A percentile compares a stretch with the other conserved stretches of the same genome.
Conservation (phyloP, 495 filamentous ascomycete genomes). For the Bombardia bombarda region DNA sequence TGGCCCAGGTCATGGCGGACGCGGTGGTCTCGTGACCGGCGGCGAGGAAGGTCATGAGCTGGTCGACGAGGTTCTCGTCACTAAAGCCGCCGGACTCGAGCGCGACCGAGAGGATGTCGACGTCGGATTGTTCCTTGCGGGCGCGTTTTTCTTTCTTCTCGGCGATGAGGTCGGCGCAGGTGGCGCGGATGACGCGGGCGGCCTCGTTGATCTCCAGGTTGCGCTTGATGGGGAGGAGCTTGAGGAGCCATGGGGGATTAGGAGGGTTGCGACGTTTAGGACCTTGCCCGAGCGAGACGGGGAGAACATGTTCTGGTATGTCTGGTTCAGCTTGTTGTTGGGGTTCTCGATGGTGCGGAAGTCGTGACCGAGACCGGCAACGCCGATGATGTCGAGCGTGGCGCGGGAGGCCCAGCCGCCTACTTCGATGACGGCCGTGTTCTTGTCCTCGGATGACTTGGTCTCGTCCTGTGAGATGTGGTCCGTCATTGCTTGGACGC, state of each 20-base stretch:
- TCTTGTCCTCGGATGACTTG: constrained; percentile 26
- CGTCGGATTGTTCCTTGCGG: constrained; percentile 41
- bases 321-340: constrained; percentile 54
- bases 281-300: constrained; percentile 30
- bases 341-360: constrained; percentile 64
- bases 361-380: constrained; percentile 72
- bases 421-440: constrained; percentile 53
- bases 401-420: constrained; percentile 60
- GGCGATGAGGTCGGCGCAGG: constrained; percentile 58
- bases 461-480: constrained; percentile 12
- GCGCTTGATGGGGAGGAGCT: constrained; percentile 53
- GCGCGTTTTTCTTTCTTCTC: constrained; percentile 58
- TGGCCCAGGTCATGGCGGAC: constrained; percentile 48
- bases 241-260: constrained; percentile 39
- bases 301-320: constrained; percentile 55
- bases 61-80: constrained; percentile 76
- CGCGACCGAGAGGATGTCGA: constrained; percentile 80
- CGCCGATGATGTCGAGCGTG: constrained; percentile 82
- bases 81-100: constrained; percentile 67
- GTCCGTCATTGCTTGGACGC: constrained; percentile 39
- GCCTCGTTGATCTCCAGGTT: constrained; percentile 55
- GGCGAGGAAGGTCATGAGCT: constrained; percentile 91
- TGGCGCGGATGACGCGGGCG: constrained; percentile 48
- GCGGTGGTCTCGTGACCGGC: constrained; percentile 78
- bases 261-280: constrained; percentile 39